Evolutionary conservation across 331 rosid species (phyloP).

Genomic region (Saraca asoca): DNA sequence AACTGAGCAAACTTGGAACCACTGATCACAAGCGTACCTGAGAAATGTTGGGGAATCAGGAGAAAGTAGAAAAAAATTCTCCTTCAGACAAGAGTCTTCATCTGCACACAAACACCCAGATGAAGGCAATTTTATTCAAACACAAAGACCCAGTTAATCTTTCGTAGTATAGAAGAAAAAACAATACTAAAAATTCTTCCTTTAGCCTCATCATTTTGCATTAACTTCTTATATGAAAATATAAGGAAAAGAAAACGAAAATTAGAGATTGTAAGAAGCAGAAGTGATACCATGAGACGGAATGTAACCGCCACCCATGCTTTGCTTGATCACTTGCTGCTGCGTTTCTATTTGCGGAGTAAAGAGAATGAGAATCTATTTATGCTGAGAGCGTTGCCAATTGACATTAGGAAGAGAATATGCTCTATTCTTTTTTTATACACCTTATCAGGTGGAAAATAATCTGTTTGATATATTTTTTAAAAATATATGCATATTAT

Average conservation of each 20-base stretch:
- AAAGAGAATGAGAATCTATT: too few species aligned
- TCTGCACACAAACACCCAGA: constrained; percentile 30
- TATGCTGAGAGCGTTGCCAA: too few species aligned
- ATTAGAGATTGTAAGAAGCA: not conserved
- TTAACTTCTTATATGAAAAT: not conserved
- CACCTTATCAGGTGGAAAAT: too few species aligned
- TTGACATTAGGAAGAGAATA: too few species aligned
- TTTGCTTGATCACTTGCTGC: not conserved
- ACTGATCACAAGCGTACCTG: constrained; percentile 33
- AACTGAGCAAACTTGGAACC: too few species aligned
- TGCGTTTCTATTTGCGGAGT: too few species aligned
- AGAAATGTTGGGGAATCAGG: constrained; percentile 29
- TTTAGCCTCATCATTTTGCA: not conserved
- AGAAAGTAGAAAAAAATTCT: constrained; percentile 37
- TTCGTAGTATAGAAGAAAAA: not conserved
- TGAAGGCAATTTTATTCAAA: not conserved
- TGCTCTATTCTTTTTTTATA: too few species aligned
- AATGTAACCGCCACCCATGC: constrained; percentile 49
- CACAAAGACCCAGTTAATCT: not conserved
- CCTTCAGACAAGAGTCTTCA: constrained; percentile 43
- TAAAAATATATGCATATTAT: too few species aligned
- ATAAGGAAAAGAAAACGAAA: too few species aligned
- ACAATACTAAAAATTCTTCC: too few species aligned
- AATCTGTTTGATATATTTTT: too few species aligned
- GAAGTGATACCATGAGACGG: constrained; percentile 31